These are phyloP conservation scores for Arthrocladium fulminans DNA, from an alignment of 2,329 filamentous ascomycete species.

Conservation along the genomic window DNA sequence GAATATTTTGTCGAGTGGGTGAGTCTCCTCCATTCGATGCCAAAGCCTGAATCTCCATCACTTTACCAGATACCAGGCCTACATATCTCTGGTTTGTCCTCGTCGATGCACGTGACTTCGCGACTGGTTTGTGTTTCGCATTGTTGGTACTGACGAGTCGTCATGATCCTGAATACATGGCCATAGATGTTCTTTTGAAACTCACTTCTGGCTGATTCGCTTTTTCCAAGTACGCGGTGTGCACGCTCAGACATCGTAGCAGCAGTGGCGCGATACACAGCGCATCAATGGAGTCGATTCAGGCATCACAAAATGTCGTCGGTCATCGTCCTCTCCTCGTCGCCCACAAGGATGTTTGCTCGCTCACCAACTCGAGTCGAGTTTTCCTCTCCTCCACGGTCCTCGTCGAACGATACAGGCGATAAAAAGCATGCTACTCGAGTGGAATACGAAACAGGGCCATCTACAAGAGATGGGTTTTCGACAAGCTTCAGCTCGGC, in stretches of 20 bases:
- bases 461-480: slow-evolving; percentile 16
- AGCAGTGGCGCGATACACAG: neutral
- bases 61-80: too few species aligned
- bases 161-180: too few species aligned
- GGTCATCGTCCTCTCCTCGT: slow-evolving; percentile 35
- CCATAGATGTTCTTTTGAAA: too few species aligned
- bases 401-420: slow-evolving; percentile 25
- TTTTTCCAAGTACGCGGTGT: too few species aligned
- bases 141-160: too few species aligned
- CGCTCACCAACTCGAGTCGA: slow-evolving; percentile 27
- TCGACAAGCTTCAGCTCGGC: slow-evolving; percentile 12
- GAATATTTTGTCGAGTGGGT: too few species aligned
- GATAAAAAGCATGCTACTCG: slow-evolving; percentile 4
- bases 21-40: too few species aligned
- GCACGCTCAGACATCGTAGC: slow-evolving; percentile 3
- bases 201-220: too few species aligned
- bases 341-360: slow-evolving; percentile 29
- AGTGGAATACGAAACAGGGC: slow-evolving; percentile 13
- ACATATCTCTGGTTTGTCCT: too few species aligned
- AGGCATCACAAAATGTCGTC: slow-evolving; percentile 25
- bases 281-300: slow-evolving; percentile 15
- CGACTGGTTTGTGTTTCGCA: too few species aligned
- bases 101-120: too few species aligned
- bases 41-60: too few species aligned
- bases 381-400: slow-evolving; percentile 23